Base-by-base conservation (phyloP, 257 asterid genomes). In the Fraxinus cuspidata region DNA sequence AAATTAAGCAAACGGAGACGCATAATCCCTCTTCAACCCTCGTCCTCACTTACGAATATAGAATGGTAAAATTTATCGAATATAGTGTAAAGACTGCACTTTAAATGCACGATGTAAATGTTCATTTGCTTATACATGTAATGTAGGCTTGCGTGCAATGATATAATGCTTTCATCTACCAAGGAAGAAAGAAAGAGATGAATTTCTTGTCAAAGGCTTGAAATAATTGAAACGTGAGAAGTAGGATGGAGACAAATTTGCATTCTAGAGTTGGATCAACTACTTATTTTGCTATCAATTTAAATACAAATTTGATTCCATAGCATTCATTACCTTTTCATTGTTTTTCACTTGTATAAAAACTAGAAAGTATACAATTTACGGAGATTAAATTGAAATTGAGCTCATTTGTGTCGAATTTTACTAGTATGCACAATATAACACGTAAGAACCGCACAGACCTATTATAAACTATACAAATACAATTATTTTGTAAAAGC, bases 191-290 rank as follows among this genome's bases (percentile, higher is more conserved):
- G 68, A 60, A 58, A 21, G 29, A 58, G 21, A 19, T 15, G 67
- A 58, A 58, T 51, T 8, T 56, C 65, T 56, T 56, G 27, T 56
- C 7, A 5, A n/a, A 56, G 63, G 13, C 5, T 11, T 5, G 16
- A 71, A 44, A 31, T 19, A 42, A 72, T 25, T 42, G 78, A 64
- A 27, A 71, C 65, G 72, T 72, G 71, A 27, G 19, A 23, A 27
- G 32, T 27, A 25, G 32, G 35, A 27, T 27, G 32, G 19, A 63
- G 31, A 21, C 28, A 58, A 9, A 25, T 27, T 63, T 44, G 75
- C 66, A 58, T 67, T 67, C 51, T 53, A 13, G 77, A 56, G 83
- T 70, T 74, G 47, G 80, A 71, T 70, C 67, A 80, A 72, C 74
- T 60, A 80, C 77, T 76, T 32, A 44, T 16, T 49, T 23, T 12